Conservation (phyloP, 164 flowering plant species). For the Houttuynia cordata region DNA sequence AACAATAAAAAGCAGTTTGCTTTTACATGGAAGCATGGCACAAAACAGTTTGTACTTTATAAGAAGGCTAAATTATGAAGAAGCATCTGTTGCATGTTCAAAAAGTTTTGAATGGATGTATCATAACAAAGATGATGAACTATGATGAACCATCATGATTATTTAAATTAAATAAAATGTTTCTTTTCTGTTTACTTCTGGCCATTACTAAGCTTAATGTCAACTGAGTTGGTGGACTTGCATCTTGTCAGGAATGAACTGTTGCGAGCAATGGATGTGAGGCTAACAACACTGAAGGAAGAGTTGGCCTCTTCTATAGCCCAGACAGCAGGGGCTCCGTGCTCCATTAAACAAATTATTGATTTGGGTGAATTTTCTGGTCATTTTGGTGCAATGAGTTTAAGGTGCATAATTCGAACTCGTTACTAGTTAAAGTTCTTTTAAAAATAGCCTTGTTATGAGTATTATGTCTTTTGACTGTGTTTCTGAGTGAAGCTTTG, state of each 20-base stretch:
- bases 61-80: no score
- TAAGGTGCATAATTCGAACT: conserved; percentile 32
- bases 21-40: no score
- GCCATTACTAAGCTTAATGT: neutral
- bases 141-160: no score
- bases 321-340: conserved; percentile 31
- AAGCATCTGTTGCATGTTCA: no score
- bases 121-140: no score
- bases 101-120: no score
- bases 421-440: neutral
- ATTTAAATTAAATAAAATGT: neutral
- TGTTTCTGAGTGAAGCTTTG: no score
- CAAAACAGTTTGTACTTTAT: no score
- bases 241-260: conserved; percentile 57
- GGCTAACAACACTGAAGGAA: conserved; percentile 41
- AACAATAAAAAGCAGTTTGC: no score
- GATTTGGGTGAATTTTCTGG: conserved; percentile 37
- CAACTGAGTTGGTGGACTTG: neutral
- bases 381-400: conserved; percentile 40
- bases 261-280: conserved; percentile 72
- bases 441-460: no score
- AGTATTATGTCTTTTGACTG: no score
- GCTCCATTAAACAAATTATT: conserved; percentile 36
- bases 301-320: conserved; percentile 46
- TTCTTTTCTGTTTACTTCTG: conserved; percentile 1